Evolutionary conservation across 2,329 filamentous ascomycete species (phyloP), one percentile per base, ranked within the genome.

Genomic region (Arthrobotrys iridis): DNA sequence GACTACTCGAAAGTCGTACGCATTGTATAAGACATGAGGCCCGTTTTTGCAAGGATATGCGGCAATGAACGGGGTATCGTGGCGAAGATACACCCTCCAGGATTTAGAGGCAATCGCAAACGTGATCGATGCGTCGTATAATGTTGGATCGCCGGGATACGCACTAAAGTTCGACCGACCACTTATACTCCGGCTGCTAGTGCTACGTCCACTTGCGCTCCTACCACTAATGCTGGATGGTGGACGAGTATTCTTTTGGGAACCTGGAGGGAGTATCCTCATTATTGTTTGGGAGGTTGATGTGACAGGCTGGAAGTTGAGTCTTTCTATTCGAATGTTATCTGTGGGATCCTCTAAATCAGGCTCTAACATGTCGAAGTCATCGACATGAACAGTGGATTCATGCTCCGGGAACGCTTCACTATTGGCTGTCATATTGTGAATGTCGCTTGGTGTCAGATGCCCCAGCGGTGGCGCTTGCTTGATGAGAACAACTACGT

Each of bases 21-120:
- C 90, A 80, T 89, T 90, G 81, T 91, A 93, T 4, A 93, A 84
- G 4, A 89, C 88, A 80, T 91, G 89, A 10, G 89, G 89, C 0
- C 88, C 88, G 24, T 85, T 84, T 0, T 84, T 84, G 80, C 89
- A 91, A 4, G 89, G 88, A 84, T 87, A 89, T 1, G 88, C 88
- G n/a, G 83, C 84, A 58, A 91, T 83, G 80, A 90, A 91, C n/a
- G 84, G 86, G 6, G 91, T 88, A 78, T 91, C 87, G 79, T 88
- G 89, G 62, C 84, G 85, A 50, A 91, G 84, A 6, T 86, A 83
- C 77, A 91, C 82, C 15, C 88, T 88, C 88, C 88, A 90, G 5
- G 87, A 89, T 24, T 78, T 76, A 13, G 78, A 77, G 50, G 88
- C 85, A 64, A 90, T 87, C 20, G 88, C 88, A 79, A 90, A 89